Conservation (phyloP, 2,329 filamentous ascomycete species). For the Fonsecaea monophora region DNA sequence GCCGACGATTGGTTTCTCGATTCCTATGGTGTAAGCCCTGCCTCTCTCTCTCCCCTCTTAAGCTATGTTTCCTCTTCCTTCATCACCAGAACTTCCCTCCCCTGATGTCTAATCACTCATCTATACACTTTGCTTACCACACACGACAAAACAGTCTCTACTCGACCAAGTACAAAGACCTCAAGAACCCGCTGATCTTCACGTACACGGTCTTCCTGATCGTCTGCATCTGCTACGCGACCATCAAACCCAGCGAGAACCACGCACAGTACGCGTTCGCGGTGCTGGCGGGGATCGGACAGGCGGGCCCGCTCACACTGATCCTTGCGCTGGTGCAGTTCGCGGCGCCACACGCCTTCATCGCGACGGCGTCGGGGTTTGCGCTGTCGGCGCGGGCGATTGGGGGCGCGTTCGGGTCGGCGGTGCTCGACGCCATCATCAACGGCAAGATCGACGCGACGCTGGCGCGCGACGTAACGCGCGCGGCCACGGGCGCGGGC, state of each 20-base stretch:
- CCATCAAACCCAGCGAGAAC: slow-evolving; percentile 53
- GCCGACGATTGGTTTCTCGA: slow-evolving; percentile 48
- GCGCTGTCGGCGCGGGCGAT: slow-evolving; percentile 61
- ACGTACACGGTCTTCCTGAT: slow-evolving; percentile 56
- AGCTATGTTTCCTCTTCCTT: not conserved
- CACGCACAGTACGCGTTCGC: slow-evolving; percentile 55
- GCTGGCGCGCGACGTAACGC: slow-evolving; percentile 47
- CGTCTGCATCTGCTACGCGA: slow-evolving; percentile 55
- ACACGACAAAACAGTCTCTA: slow-evolving; percentile 43
- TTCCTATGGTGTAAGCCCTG: slow-evolving; percentile 45
- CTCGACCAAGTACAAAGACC: slow-evolving; percentile 57
- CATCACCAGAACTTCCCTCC: not conserved
- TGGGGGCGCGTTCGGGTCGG: slow-evolving; percentile 60
- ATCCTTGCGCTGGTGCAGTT: slow-evolving; percentile 60
- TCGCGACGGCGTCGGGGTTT: slow-evolving; percentile 61
- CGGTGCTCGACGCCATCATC: slow-evolving; percentile 60
- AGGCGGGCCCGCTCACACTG: slow-evolving; percentile 58
- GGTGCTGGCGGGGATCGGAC: slow-evolving; percentile 57
- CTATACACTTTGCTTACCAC: not conserved
- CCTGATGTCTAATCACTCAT: no score
- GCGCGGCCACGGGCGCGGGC: slow-evolving; percentile 52
- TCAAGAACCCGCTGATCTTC: slow-evolving; percentile 55
- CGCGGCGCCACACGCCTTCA: slow-evolving; percentile 59
- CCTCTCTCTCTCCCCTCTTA: not conserved
- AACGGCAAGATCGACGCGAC: slow-evolving; percentile 55